Evolutionary conservation across 345 rosid species (phyloP).

Genomic region (Rhodamnia argentea): DNA sequence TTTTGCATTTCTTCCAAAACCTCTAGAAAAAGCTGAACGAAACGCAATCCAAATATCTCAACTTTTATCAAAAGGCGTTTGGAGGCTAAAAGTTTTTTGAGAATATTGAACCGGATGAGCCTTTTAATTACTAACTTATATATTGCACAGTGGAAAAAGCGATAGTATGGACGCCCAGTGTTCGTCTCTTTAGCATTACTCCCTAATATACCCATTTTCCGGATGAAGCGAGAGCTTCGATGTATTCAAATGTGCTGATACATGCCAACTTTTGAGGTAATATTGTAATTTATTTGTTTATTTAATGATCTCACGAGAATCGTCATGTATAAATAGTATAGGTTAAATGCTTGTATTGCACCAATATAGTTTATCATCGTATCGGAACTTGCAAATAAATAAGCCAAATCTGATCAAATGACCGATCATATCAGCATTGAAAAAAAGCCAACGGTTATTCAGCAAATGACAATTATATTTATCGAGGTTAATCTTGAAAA

Average conservation of each 20-base stretch:
- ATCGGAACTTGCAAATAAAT: rapidly evolving
- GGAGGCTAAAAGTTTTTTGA: not conserved
- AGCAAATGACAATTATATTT: not conserved
- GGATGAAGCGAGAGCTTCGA: not conserved
- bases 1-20: too few species aligned
- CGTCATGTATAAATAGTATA: too few species aligned
- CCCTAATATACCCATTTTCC: not conserved
- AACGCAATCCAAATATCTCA: not conserved
- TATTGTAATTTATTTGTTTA: not conserved
- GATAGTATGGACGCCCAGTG: not conserved
- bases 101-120: too few species aligned
- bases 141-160: too few species aligned
- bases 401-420: not conserved
- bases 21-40: too few species aligned
- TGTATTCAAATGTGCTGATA: not conserved
- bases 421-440: rapidly evolving
- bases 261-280: not conserved
- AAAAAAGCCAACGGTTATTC: too few species aligned
- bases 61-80: too few species aligned
- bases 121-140: not conserved
- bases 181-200: not conserved
- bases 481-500: not conserved
- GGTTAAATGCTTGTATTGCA: not conserved
- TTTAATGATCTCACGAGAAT: too few species aligned
- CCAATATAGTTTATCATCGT: rapidly evolving